phyloP scores from a whole-genome alignment of 306 rosid species.

The Prunus armeniaca region DNA sequence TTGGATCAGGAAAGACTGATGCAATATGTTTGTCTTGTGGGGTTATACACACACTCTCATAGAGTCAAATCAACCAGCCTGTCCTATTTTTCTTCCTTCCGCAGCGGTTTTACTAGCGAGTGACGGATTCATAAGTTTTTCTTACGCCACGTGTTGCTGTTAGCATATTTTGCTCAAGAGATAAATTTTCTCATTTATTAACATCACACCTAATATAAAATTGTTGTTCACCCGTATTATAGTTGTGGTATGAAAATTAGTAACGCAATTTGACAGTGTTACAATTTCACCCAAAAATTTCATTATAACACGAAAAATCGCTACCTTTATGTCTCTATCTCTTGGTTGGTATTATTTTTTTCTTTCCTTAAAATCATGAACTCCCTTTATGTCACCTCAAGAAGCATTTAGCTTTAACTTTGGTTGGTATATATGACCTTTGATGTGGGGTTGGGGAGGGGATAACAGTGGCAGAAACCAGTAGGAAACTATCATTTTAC shows the following conservation, averaged over 20 bases:
- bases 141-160: too few species aligned
- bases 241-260: too few species aligned
- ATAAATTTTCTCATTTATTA: too few species aligned
- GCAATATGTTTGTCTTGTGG: slow-evolving; percentile 26
- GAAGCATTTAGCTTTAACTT: slow-evolving; percentile 23
- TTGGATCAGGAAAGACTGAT: slow-evolving; percentile 17
- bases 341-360: neutral
- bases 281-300: too few species aligned
- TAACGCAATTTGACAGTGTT: too few species aligned
- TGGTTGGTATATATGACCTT: slow-evolving; percentile 19
- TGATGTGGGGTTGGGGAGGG: slow-evolving; percentile 1
- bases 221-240: too few species aligned
- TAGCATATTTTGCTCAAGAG: too few species aligned
- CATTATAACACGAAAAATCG: too few species aligned
- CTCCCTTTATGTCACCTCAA: slow-evolving; percentile 20
- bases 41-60: neutral
- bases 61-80: slow-evolving; percentile 29
- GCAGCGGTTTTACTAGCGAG: too few species aligned
- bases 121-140: too few species aligned
- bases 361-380: neutral
- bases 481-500: slow-evolving; percentile 23
- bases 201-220: too few species aligned
- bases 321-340: too few species aligned
- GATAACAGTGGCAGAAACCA: neutral
- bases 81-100: slow-evolving; percentile 18